These are phyloP conservation scores for Lanmaoa rubissima DNA, from an alignment of 768 basidiomycete genomes.

Conservation along the genomic window DNA sequence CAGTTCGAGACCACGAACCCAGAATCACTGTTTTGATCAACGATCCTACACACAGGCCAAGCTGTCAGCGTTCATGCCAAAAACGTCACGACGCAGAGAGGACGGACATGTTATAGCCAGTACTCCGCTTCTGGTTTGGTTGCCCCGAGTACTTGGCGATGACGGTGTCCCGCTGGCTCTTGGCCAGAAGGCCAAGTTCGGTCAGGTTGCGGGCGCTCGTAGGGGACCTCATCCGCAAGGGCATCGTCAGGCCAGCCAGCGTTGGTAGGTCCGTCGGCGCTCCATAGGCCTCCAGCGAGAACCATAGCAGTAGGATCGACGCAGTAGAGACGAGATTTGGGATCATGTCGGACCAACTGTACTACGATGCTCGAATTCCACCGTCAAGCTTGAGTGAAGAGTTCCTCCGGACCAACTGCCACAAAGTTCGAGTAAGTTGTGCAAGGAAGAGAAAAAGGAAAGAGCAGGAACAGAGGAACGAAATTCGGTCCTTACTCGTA, in stretches of 20 bases:
- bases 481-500: not conserved
- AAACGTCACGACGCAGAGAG: not conserved
- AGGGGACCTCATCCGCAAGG: slow-evolving; percentile 20
- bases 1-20: slow-evolving; percentile 39
- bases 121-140: slow-evolving; percentile 38
- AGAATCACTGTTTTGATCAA: slow-evolving; percentile 65
- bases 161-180: slow-evolving; percentile 41
- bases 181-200: slow-evolving; percentile 34
- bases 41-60: slow-evolving; percentile 41
- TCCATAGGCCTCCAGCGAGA: slow-evolving; percentile 4
- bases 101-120: slow-evolving; percentile 54
- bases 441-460: not conserved
- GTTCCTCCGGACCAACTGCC: not conserved
- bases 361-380: not conserved
- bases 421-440: not conserved
- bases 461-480: not conserved
- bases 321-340: slow-evolving; percentile 7
- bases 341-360: slow-evolving; percentile 13
- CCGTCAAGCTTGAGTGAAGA: not conserved
- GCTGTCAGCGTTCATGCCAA: not conserved
- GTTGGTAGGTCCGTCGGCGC: slow-evolving; percentile 14
- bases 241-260: slow-evolving; percentile 17
- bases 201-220: not conserved
- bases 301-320: slow-evolving; percentile 12
- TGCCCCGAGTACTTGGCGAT: slow-evolving; percentile 46